These are phyloP conservation scores for Trichoderma afroharzianum DNA, from an alignment of 2,329 filamentous ascomycete species.

Conservation along the genomic window DNA sequence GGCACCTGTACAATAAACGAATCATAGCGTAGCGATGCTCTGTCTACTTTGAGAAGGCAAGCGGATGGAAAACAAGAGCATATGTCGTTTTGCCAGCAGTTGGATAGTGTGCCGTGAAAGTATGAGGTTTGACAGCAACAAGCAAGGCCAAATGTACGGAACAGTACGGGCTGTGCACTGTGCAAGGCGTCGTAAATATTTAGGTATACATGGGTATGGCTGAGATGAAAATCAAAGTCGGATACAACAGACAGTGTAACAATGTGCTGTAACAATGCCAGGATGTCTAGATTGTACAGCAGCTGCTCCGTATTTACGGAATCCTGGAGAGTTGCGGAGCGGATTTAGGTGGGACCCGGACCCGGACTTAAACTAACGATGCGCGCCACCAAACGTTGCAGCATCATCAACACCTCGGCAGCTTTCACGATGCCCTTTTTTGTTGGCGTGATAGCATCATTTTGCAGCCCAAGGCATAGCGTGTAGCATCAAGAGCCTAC, in stretches of 20 bases:
- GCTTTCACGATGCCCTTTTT: not conserved
- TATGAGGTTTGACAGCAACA: not conserved
- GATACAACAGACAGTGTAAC: not conserved
- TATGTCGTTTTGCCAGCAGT: not conserved
- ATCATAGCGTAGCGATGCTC: slow-evolving; percentile 17
- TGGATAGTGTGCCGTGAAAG: not conserved
- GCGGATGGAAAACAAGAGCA: not conserved
- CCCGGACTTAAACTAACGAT: not conserved
- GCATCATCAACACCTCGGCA: not conserved
- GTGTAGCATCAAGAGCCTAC: not conserved
- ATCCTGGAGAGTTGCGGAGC: not conserved
- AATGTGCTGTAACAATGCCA: not conserved
- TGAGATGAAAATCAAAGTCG: not conserved
- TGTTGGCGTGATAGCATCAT: not conserved
- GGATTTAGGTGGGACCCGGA: slow-evolving; percentile 4
- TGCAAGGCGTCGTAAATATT: not conserved
- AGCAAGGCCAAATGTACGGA: not conserved
- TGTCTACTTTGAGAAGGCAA: not conserved
- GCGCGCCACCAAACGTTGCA: not conserved
- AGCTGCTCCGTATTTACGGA: not conserved
- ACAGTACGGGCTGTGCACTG: not conserved
- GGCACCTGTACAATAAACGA: slow-evolving; percentile 6
- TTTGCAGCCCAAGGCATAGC: not conserved
- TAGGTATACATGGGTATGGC: not conserved
- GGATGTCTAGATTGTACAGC: not conserved